These are phyloP conservation scores for Aspergillus haitiensis DNA, from an alignment of 495 filamentous ascomycete genomes.

Conservation along the genomic window DNA sequence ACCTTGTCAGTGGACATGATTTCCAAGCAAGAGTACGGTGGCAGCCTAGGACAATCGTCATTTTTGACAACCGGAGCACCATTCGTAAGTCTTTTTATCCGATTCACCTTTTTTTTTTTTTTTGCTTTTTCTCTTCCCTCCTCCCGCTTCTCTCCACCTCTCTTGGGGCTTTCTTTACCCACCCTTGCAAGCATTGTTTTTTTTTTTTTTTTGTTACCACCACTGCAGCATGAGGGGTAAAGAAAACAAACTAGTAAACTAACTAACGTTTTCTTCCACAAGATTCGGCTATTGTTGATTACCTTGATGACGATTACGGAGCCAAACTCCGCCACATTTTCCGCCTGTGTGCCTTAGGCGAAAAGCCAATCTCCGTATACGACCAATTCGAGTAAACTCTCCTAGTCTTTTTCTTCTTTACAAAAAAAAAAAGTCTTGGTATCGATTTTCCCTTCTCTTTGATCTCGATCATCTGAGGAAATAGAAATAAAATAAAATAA, in stretches of 20 bases:
- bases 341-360: slow-evolving; percentile 51
- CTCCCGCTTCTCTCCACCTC: not conserved
- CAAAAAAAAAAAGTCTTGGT: not conserved
- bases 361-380: slow-evolving; percentile 53
- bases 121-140: not conserved
- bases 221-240: slow-evolving; percentile 3
- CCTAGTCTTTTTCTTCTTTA: not conserved
- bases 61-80: slow-evolving; percentile 72
- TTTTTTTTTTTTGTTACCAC: slow-evolving; percentile 2
- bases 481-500: not conserved
- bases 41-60: slow-evolving; percentile 78
- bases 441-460: slow-evolving; percentile 9
- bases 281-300: slow-evolving; percentile 58
- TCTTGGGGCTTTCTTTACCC: not conserved
- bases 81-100: slow-evolving; percentile 47
- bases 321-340: slow-evolving; percentile 53
- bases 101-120: too few species aligned
- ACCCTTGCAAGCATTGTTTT: not conserved
- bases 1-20: slow-evolving; percentile 77
- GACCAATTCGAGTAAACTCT: slow-evolving; percentile 41
- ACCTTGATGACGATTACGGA: slow-evolving; percentile 48
- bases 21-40: slow-evolving; percentile 88
- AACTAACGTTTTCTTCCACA: slow-evolving; percentile 16
- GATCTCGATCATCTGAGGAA: not conserved
- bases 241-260: slow-evolving; percentile 8